phyloP scores from a whole-genome alignment of 768 basidiomycete genomes.

The Pisolithus tinctorius region DNA sequence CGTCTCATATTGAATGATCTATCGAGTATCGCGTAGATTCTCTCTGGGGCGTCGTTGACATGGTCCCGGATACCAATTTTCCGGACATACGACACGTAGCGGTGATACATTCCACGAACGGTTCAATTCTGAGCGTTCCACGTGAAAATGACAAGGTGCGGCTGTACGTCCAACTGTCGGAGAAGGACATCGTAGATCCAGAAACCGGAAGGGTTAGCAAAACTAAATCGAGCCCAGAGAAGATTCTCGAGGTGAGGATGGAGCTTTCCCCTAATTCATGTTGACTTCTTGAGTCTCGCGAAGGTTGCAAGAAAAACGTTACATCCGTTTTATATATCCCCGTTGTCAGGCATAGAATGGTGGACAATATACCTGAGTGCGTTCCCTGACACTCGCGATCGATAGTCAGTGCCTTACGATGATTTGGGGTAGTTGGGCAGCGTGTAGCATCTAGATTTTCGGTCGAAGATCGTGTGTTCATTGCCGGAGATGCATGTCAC shows the following conservation, averaged over 20 bases:
- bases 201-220: slow-evolving; percentile 49
- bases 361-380: slow-evolving; percentile 68
- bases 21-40: slow-evolving; percentile 35
- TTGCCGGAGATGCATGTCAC: slow-evolving; percentile 71
- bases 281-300: background rate
- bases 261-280: background rate
- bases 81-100: slow-evolving; percentile 65
- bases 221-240: slow-evolving; percentile 39
- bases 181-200: slow-evolving; percentile 37
- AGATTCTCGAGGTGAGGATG: slow-evolving; percentile 43
- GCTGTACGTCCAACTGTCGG: slow-evolving; percentile 63
- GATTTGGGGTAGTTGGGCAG: slow-evolving; percentile 52
- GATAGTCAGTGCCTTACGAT: background rate
- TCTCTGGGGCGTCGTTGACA: slow-evolving; percentile 83
- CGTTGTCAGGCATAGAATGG: slow-evolving; percentile 51
- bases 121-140: slow-evolving; percentile 70
- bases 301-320: slow-evolving; percentile 53
- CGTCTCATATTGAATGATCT: too few species aligned
- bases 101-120: slow-evolving; percentile 62
- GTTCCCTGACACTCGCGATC: slow-evolving; percentile 12
- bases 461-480: slow-evolving; percentile 58
- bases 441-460: slow-evolving; percentile 63
- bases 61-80: slow-evolving; percentile 62
- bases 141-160: slow-evolving; percentile 63
- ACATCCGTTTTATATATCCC: slow-evolving; percentile 46